Conservation (phyloP, 768 basidiomycete genomes). For the Gloeophyllum trabeum region DNA sequence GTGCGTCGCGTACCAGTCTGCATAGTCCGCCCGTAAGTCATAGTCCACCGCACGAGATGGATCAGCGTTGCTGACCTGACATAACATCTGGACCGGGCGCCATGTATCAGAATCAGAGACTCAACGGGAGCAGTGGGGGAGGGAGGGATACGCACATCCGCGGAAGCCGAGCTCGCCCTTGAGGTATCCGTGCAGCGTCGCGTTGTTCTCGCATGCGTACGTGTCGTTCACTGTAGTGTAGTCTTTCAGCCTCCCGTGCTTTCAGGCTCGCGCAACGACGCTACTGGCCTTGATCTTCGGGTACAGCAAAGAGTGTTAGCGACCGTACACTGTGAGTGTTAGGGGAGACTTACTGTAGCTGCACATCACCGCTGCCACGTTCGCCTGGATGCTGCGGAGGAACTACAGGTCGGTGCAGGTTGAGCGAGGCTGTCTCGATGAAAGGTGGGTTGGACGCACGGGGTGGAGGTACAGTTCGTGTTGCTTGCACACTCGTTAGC, state of each 20-base stretch:
- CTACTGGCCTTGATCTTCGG: background rate
- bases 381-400: slow-evolving; percentile 49
- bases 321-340: no score
- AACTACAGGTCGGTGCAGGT: slow-evolving; percentile 20
- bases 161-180: slow-evolving; percentile 61
- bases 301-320: background rate
- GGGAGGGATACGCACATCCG: slow-evolving; percentile 31
- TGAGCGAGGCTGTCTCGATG: background rate
- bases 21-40: background rate
- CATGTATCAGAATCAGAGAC: slow-evolving; percentile 4
- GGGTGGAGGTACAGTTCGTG: slow-evolving; percentile 51
- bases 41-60: background rate
- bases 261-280: background rate
- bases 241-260: no score
- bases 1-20: slow-evolving; percentile 50
- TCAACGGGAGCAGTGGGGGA: background rate
- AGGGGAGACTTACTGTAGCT: slow-evolving; percentile 40
- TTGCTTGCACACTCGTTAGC: no score
- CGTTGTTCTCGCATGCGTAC: slow-evolving; percentile 55
- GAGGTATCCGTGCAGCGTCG: slow-evolving; percentile 45
- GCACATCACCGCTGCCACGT: slow-evolving; percentile 59
- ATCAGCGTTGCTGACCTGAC: slow-evolving; percentile 17
- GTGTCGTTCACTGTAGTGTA: slow-evolving; percentile 40
- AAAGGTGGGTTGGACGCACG: slow-evolving; percentile 14
- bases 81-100: slow-evolving; percentile 40